A percentile compares a stretch with the other conserved stretches of the same genome.
These are phyloP conservation scores for Colletotrichum salicis DNA, from an alignment of 2,329 filamentous ascomycete genomes.

Conservation along the genomic window DNA sequence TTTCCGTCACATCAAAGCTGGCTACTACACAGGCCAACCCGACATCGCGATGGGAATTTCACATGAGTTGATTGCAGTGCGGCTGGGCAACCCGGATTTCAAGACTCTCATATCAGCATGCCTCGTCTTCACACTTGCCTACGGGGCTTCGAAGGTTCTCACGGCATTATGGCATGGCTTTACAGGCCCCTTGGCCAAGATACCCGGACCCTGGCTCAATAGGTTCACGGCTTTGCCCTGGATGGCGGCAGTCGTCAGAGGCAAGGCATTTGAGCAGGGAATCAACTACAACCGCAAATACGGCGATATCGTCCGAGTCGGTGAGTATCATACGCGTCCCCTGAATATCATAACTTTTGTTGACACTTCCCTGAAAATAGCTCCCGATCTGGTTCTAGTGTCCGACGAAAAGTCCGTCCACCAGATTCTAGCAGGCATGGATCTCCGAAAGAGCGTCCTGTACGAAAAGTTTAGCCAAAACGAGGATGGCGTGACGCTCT, in stretches of 20 bases:
- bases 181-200: background rate
- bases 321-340: background rate
- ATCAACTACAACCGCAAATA: background rate
- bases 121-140: background rate
- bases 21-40: background rate
- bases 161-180: background rate
- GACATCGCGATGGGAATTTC: background rate
- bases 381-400: background rate
- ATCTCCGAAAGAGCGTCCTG: background rate
- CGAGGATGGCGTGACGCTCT: background rate
- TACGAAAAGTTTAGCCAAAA: constrained; percentile 20
- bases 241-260: background rate
- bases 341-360: background rate
- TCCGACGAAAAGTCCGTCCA: background rate
- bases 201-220: background rate
- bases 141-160: background rate
- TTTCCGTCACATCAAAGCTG: background rate
- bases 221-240: background rate
- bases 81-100: background rate
- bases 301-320: background rate
- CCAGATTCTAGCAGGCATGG: background rate
- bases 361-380: background rate
- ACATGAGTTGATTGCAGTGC: background rate
- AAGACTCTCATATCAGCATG: background rate
- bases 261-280: background rate